Conservation (phyloP, 1,284 basidiomycete genomes). For the Taiwanofungus camphoratus region DNA sequence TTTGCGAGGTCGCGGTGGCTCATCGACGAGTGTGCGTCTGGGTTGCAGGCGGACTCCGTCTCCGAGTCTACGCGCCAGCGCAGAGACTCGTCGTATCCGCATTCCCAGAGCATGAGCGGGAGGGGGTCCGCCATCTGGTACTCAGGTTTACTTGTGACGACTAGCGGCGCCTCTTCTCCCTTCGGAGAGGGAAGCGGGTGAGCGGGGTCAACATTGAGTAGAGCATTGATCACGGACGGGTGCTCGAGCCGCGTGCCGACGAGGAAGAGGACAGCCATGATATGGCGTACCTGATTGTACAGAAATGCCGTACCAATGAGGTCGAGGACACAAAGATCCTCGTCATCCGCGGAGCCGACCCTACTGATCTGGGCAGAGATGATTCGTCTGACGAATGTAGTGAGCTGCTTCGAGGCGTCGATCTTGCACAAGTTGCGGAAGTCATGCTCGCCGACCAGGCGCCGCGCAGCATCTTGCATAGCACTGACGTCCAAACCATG, state of each 20-base stretch:
- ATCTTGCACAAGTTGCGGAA: conserved; percentile 95
- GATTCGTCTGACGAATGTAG: conserved; percentile 67
- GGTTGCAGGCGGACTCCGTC: conserved; percentile 21
- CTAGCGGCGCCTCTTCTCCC: conserved; percentile 32
- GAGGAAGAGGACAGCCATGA: conserved; percentile 90
- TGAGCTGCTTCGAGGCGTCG: conserved; percentile 93
- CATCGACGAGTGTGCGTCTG: conserved; percentile 26
- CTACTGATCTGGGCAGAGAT: conserved; percentile 56
- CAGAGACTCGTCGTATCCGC: conserved; percentile 66
- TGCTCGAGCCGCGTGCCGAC: conserved; percentile 80
- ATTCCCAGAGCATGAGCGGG: conserved; percentile 92
- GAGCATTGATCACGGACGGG: conserved; percentile 63
- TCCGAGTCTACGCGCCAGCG: conserved; percentile 68
- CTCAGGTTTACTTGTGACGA: conserved; percentile 73
- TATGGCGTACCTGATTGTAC: conserved; percentile 97
- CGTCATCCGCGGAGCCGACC: conserved; percentile 26
- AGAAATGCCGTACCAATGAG: conserved; percentile 88
- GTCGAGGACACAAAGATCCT: conserved; percentile 72
- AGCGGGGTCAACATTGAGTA: conserved; percentile 63
- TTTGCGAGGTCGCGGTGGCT: conserved; percentile 22
- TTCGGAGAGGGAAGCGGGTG: conserved; percentile 26
- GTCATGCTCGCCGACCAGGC: conserved; percentile 88
- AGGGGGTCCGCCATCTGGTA: conserved; percentile 93
- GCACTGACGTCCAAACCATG: conserved; percentile 59
- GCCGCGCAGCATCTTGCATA: conserved; percentile 75